Percentiles rank a stretch among this genome's conserved stretches.
Conservation (phyloP, 805 yeast species). For the Candida maris region DNA sequence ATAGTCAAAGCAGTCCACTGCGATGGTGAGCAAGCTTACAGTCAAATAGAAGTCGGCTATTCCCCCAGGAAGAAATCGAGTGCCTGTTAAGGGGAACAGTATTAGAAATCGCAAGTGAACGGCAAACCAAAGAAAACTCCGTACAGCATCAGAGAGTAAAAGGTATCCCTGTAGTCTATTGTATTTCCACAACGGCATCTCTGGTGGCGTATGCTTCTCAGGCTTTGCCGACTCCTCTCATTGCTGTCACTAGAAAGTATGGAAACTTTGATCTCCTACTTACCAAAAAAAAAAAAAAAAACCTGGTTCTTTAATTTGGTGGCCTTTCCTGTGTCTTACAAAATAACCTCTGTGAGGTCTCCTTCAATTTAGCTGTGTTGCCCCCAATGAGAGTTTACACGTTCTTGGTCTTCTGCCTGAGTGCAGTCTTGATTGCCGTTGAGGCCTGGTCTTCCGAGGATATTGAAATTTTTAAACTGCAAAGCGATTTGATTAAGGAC, state of each 20-base stretch:
- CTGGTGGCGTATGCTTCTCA: too few species aligned
- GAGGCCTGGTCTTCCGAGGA: constrained; percentile 47
- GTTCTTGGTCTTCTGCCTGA: constrained; percentile 7
- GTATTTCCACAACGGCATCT: too few species aligned
- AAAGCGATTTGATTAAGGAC: constrained; percentile 53
- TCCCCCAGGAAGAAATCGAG: constrained; percentile 64
- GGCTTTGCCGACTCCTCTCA: too few species aligned
- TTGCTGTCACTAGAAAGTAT: too few species aligned
- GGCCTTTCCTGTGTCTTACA: too few species aligned
- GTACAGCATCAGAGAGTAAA: constrained; percentile 22
- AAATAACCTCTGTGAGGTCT: too few species aligned
- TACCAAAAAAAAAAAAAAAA: too few species aligned
- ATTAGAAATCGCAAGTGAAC: constrained; percentile 47
- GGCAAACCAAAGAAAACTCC: constrained; percentile 45
- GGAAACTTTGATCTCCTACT: too few species aligned
- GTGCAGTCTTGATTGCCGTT: constrained; percentile 2
- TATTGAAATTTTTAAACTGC: constrained; percentile 72
- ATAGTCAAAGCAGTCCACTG: constrained; percentile 21
- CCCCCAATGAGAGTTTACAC: constrained; percentile 14
- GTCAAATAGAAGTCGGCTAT: constrained; percentile 56
- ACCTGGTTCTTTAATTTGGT: too few species aligned
- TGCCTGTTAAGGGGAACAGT: constrained; percentile 61
- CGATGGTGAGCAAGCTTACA: constrained; percentile 11
- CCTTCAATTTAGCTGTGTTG: too few species aligned
- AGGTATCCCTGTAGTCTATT: constrained; percentile 24